Base-by-base conservation (phyloP, 108 stramenopile genomes). In the Skeletonema costatum region DNA sequence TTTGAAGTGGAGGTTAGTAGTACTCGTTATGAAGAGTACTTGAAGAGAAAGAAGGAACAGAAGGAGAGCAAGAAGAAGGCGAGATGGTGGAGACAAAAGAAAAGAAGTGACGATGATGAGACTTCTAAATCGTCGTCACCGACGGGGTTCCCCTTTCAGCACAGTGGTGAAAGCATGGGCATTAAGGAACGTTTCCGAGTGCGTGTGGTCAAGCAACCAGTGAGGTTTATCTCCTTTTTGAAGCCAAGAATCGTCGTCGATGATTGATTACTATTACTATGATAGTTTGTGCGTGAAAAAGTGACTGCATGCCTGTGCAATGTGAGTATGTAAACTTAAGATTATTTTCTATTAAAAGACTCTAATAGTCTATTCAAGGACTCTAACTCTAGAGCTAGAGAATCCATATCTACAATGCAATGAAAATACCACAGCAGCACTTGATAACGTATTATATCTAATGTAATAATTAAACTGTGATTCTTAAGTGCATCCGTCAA, bases 71-170 rank as follows among this genome's bases (percentile, higher is more conserved):
- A 25, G 66, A 60, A 25, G 36, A 62, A 62, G 44, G 13, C 14
- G 13, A 62, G 11, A 33, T 13, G 53, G 46, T 64, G 60, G 41
- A 46, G 65, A 13, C 17, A 25, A 35, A 51, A 13, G n/a, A 32
- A n/a, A 2, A 16, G 44, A 46, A 46, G 16, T 4, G 16, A 46
- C 16, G 14, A 44, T 46, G 44, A 46, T 46, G 44, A 46, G 11
- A n/a, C 3, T 9, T 12, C 6, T 0, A 36, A 16, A 3, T 4
- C 16, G 16, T 4, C 16, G 17, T 14, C 9, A 10, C 30, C 12
- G n/a, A 69, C 56, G 1, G 85, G 86, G 46, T 90, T 86, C 74
- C 91, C 91, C 8, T 87, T 92, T 39, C 91, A 92, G 66, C 91
- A 92, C 68, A 88, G 87, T 4, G 91, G 91, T 12, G 91, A 92